Base-by-base conservation (phyloP, 2,329 filamentous ascomycete genomes). In the Metarhizium rileyi region DNA sequence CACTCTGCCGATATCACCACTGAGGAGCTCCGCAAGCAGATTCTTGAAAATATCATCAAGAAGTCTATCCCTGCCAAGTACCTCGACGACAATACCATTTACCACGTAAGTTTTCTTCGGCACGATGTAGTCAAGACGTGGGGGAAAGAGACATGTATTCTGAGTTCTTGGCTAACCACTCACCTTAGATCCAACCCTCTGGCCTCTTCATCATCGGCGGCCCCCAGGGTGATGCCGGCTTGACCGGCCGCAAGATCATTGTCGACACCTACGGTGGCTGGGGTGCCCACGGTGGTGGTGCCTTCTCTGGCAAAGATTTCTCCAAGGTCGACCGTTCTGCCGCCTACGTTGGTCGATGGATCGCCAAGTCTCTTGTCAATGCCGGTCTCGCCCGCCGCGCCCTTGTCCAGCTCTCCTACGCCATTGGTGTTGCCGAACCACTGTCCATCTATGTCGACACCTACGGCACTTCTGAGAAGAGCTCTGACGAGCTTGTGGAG, bases 231-330 rank as follows among this genome's bases (percentile, higher is more conserved):
- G 93, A 98, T 65, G 93, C 93, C 64, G 93, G 93, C 82, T 81
- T 98, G 58, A 98, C 93, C 57, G 93, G 93, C 71, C 90, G 93
- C 67, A 98, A 98, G 85, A 98, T 98, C 82, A 84, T 96, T 60
- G 93, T 98, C 70, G 93, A 98, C 77, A 97, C 93, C 71, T 98
- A 98, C 77, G 93, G 93, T 78, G 93, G 93, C 66, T 97, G 93
- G 93, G 93, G 93, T 77, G 93, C 93, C 63, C 93, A 98, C 81
- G 93, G 93, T 80, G 93, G 93, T 80, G 93, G 93, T 86, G 93
- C 93, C 72, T 98, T 98, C 87, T 97, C 93, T 65, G 93, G 93
- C 66, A 98, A 98, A 86, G 93, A 98, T 73, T 98, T 96, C 84
- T 96, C 90, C 81, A 98, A 98, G 83, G 93, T 98, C 74, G 93